Conservation (phyloP, 192 early-diverging fungal genomes). For the Lunasporangiospora selenospora region DNA sequence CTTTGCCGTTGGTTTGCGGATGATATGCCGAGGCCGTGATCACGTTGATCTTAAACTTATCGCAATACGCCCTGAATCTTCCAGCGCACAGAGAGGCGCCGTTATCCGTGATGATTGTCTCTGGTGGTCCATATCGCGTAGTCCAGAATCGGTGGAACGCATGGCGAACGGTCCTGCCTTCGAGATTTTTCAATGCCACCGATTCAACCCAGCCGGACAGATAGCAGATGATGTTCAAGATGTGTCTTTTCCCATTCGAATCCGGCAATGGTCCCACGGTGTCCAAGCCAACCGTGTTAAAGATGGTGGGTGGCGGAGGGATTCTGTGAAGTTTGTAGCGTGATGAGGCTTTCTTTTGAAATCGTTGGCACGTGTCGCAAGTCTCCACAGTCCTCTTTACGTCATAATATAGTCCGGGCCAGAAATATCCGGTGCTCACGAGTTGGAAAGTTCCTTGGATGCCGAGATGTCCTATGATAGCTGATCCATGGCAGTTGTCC, state of each 20-base stretch:
- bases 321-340: slow-evolving; percentile 3
- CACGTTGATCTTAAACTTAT: not conserved
- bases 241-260: not conserved
- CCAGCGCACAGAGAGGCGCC: not conserved
- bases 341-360: not conserved
- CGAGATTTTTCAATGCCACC: not conserved
- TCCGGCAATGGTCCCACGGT: not conserved
- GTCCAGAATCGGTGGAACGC: not conserved
- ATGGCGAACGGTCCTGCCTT: not conserved
- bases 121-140: slow-evolving; percentile 1
- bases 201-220: slow-evolving; percentile 11
- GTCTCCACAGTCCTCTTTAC: not conserved
- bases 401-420: slow-evolving; percentile 7
- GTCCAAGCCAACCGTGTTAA: not conserved
- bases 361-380: slow-evolving; percentile 4
- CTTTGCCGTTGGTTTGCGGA: too few relatives aligned
- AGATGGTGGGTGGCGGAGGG: slow-evolving; percentile 2
- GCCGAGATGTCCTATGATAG: not conserved
- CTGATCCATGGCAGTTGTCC: not conserved
- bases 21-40: not conserved
- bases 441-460: not conserved
- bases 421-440: not conserved
- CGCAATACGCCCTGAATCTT: not conserved
- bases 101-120: slow-evolving; percentile 12
- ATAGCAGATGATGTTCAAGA: slow-evolving; percentile 5